Conservation (phyloP, 495 filamentous ascomycete species). For the Chaetomium fimeti region DNA sequence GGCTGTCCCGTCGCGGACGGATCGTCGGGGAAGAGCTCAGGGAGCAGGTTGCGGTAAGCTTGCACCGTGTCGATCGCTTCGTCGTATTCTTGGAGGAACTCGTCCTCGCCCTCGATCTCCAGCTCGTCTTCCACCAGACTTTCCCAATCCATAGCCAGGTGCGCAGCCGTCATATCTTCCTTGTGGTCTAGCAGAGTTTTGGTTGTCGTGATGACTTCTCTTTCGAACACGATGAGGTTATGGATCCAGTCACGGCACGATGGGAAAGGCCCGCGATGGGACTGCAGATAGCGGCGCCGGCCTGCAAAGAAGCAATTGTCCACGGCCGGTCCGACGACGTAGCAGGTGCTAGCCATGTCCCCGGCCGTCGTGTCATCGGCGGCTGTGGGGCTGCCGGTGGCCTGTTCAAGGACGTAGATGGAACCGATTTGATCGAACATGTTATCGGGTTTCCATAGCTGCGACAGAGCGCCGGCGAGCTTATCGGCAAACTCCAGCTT, state of each 20-base stretch:
- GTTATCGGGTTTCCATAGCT: background rate
- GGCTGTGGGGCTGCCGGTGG: background rate
- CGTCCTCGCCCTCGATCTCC: slow-evolving; percentile 3
- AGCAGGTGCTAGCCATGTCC: background rate
- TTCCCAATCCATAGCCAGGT: background rate
- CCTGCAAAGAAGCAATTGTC: slow-evolving; percentile 3
- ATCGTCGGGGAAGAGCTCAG: background rate
- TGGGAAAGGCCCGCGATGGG: background rate
- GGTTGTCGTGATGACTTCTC: background rate
- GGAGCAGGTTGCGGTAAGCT: background rate
- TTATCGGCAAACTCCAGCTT: slow-evolving; percentile 4
- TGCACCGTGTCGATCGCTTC: background rate
- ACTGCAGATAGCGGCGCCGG: background rate
- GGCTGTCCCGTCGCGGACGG: background rate
- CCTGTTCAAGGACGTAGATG: background rate
- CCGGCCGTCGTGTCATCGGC: background rate
- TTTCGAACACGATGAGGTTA: background rate
- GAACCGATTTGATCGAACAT: background rate
- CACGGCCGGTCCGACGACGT: background rate
- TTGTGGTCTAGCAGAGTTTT: background rate
- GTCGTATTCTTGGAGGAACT: background rate
- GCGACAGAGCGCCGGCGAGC: background rate
- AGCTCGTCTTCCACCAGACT: background rate
- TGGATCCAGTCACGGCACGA: background rate
- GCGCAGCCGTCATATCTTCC: slow-evolving; percentile 6